Conservation (phyloP, 2,329 filamentous ascomycete genomes). For the Phaeosphaeria sp. region DNA sequence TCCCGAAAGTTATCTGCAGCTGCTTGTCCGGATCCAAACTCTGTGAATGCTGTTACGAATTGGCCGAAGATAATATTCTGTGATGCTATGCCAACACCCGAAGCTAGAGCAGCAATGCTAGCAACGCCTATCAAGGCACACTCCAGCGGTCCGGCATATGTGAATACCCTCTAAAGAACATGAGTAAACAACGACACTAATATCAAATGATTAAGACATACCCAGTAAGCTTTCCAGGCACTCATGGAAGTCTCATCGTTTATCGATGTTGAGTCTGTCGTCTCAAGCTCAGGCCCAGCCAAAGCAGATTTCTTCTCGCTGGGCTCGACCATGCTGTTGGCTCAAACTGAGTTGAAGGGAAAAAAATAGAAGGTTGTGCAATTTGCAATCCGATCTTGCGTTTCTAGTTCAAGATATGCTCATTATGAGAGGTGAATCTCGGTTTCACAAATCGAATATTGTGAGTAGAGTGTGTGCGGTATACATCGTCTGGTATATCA, state of each 20-base stretch:
- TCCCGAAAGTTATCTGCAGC: slow-evolving; percentile 2
- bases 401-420: background rate
- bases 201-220: background rate
- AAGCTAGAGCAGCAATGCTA: slow-evolving; percentile 10
- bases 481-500: background rate
- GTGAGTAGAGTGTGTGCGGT: background rate
- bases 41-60: slow-evolving; percentile 16
- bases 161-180: slow-evolving; percentile 9
- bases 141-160: slow-evolving; percentile 9
- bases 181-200: background rate
- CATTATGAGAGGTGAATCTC: background rate
- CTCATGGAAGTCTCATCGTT: slow-evolving; percentile 18
- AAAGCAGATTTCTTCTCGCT: background rate
- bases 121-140: slow-evolving; percentile 9
- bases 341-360: background rate
- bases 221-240: slow-evolving; percentile 18
- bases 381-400: background rate
- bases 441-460: background rate
- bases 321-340: background rate
- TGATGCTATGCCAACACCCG: slow-evolving; percentile 17
- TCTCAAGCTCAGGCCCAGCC: background rate
- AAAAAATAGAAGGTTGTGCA: background rate
- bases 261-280: background rate
- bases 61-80: slow-evolving; percentile 19
- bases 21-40: slow-evolving; percentile 11